Percentiles rank a stretch among this genome's conserved stretches.
Conservation (phyloP, 2,329 filamentous ascomycete genomes). For the Coniochaeta ligniaria region DNA sequence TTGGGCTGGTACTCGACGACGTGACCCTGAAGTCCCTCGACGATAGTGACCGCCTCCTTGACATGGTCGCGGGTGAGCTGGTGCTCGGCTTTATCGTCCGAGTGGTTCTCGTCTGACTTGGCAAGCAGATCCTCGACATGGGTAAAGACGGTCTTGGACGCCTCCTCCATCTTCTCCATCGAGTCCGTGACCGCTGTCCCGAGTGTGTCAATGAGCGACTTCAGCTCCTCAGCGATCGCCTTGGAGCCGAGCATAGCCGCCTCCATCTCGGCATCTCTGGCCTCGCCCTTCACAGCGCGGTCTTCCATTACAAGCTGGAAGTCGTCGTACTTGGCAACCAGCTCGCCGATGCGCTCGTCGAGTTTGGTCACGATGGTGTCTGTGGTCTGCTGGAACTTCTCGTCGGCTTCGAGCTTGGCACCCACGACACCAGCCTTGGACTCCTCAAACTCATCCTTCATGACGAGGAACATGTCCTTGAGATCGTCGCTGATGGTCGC, state of each 20-base stretch:
- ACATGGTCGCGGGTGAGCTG: conserved; percentile 76
- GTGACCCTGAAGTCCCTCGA: conserved; percentile 71
- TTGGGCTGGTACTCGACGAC: conserved; percentile 81
- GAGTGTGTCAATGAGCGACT: conserved; percentile 76
- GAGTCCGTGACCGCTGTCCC: conserved; percentile 74
- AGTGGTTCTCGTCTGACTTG: conserved; percentile 69
- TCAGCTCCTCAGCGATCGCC: conserved; percentile 78
- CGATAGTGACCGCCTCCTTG: conserved; percentile 62
- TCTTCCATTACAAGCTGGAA: conserved; percentile 69
- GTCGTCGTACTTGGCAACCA: conserved; percentile 84
- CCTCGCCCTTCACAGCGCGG: conserved; percentile 65
- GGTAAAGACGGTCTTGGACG: conserved; percentile 78
- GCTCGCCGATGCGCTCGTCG: conserved; percentile 62
- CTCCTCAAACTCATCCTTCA: conserved; percentile 84
- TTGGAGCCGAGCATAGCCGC: conserved; percentile 70
- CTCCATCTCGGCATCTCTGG: conserved; percentile 65
- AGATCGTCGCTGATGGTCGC: conserved; percentile 54
- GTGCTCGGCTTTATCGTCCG: conserved; percentile 71
- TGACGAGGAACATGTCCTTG: conserved; percentile 64
- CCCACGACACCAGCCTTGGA: conserved; percentile 73
- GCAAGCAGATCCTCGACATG: conserved; percentile 72
- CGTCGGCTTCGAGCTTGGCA: conserved; percentile 75
- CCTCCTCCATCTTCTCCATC: conserved; percentile 78
- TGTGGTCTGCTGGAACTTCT: conserved; percentile 59
- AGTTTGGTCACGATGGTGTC: conserved; percentile 48